A percentile compares a stretch with the other conserved stretches of the same genome.
phyloP scores from a whole-genome alignment of 2,329 filamentous ascomycete species.

The Lasiodiplodia citricola region DNA sequence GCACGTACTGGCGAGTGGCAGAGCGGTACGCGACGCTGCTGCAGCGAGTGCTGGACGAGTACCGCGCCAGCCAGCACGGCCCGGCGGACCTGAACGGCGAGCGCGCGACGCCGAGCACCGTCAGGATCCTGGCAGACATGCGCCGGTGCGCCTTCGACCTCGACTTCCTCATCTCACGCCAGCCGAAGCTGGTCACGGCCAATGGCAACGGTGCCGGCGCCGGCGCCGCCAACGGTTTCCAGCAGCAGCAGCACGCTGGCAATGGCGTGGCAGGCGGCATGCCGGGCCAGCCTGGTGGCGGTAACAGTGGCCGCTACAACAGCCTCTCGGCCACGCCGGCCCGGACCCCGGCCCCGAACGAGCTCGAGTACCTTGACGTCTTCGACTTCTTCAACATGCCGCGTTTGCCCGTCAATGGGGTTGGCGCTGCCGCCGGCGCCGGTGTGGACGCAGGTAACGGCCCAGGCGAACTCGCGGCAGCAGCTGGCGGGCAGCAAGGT shows the following conservation, averaged over 20 bases:
- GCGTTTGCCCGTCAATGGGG: slow-evolving; percentile 59
- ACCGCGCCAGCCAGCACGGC: slow-evolving; percentile 69
- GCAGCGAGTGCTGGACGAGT: slow-evolving; percentile 83
- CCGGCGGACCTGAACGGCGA: slow-evolving; percentile 49
- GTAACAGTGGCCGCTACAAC: slow-evolving; percentile 37
- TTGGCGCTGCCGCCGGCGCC: not conserved
- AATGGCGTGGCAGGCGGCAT: not conserved
- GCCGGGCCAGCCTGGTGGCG: not conserved
- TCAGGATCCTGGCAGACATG: slow-evolving; percentile 91
- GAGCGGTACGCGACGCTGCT: slow-evolving; percentile 80
- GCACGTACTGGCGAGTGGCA: slow-evolving; percentile 83
- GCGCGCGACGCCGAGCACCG: slow-evolving; percentile 73
- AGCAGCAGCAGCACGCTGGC: not conserved
- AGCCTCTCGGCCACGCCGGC: slow-evolving; percentile 27
- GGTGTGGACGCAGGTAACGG: not conserved
- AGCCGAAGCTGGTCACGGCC: slow-evolving; percentile 56
- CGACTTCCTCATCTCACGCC: slow-evolving; percentile 85
- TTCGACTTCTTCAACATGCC: slow-evolving; percentile 97
- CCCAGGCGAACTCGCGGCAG: not conserved
- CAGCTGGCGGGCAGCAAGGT: slow-evolving; percentile 13
- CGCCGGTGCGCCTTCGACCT: slow-evolving; percentile 87
- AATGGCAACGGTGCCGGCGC: not conserved
- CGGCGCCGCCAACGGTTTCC: not conserved
- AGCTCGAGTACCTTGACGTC: slow-evolving; percentile 88
- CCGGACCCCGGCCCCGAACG: slow-evolving; percentile 75